Conservation (phyloP, 176 grass and related monocot genomes). For the Bothriochloa decipiens region DNA sequence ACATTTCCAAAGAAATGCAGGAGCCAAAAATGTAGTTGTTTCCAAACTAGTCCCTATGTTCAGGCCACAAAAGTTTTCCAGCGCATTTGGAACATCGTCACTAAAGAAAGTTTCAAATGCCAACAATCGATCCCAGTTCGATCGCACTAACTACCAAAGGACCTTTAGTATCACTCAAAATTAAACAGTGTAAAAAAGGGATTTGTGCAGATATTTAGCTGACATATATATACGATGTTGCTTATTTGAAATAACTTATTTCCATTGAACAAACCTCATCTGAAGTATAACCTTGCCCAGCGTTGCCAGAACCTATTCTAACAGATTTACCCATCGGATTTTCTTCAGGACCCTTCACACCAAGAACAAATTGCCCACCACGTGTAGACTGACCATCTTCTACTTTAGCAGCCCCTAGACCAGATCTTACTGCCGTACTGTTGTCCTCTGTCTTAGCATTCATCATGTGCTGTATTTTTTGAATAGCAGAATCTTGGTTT, state of each 20-base stretch:
- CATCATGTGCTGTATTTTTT: constrained; percentile 77
- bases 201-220: not conserved
- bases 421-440: constrained; percentile 51
- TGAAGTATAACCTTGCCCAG: constrained; percentile 96
- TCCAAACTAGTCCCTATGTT: not conserved
- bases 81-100: not conserved
- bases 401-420: constrained; percentile 63
- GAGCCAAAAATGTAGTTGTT: not conserved
- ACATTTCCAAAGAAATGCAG: constrained; percentile 14
- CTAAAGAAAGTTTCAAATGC: not conserved
- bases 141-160: constrained; percentile 3
- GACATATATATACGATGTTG: not conserved
- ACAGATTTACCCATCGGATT: constrained; percentile 60
- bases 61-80: not conserved
- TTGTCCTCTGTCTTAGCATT: constrained; percentile 74
- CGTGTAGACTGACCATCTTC: constrained; percentile 74
- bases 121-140: not conserved
- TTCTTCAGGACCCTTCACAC: constrained; percentile 79
- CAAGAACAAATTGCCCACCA: constrained; percentile 58
- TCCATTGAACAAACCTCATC: constrained; percentile 62
- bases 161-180: constrained; percentile 3
- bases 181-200: not conserved
- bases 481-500: constrained; percentile 67
- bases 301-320: constrained; percentile 94
- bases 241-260: no score